Conservation (phyloP, 73 alveolate genomes). For the Paramecium tetraurelia region DNA sequence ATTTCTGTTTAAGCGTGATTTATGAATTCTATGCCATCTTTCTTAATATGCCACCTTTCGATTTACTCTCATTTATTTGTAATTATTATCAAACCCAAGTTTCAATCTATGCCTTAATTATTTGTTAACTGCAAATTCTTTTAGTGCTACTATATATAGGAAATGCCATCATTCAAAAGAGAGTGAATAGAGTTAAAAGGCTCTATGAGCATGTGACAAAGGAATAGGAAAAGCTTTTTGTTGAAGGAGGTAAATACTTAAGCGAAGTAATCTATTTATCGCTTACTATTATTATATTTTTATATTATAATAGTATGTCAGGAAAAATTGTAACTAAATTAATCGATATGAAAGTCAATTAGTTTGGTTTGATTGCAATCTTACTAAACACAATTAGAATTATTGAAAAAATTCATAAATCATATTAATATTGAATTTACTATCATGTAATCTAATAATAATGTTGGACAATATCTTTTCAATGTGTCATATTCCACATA, state of each 20-base stretch:
- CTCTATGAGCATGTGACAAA: not conserved
- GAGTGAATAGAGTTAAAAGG: not conserved
- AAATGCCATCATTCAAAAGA: not conserved
- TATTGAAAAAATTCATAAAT: not conserved
- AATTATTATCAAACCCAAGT: not conserved
- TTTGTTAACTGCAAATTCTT: not conserved
- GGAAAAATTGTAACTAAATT: not conserved
- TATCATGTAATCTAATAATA: slow-evolving; percentile 12
- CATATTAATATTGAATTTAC: slow-evolving; percentile 27
- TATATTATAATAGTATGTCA: not conserved
- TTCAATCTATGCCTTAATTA: not conserved
- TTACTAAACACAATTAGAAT: not conserved
- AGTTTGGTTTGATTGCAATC: not conserved
- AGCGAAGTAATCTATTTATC: not conserved
- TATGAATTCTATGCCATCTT: not conserved
- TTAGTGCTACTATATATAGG: not conserved
- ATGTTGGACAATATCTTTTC: not conserved
- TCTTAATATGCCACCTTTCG: not conserved
- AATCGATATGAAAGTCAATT: not conserved
- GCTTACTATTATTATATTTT: not conserved
- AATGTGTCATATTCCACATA: not conserved
- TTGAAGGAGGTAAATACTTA: not conserved
- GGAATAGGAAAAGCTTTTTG: not conserved
- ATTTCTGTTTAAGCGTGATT: not conserved
- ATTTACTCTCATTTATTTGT: not conserved